phyloP scores from a whole-genome alignment of 2,329 filamentous ascomycete species.

The Beauveria pseudobassiana region DNA sequence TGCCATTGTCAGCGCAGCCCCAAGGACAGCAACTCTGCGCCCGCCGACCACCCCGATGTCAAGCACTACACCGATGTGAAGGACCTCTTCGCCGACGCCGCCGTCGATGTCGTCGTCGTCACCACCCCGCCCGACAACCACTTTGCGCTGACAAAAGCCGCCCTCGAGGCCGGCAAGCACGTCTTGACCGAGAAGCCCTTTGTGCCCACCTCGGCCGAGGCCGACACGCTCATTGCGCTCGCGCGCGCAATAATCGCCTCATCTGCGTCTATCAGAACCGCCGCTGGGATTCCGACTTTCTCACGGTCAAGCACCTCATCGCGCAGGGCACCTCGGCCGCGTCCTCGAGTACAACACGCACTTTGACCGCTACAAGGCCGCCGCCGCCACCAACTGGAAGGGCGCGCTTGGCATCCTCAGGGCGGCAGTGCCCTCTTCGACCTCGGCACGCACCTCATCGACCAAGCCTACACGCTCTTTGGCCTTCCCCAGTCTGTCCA shows the following conservation, averaged over 20 bases:
- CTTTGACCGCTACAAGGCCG: slow-evolving; percentile 66
- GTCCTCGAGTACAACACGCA: slow-evolving; percentile 72
- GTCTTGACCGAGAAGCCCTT: slow-evolving; percentile 81
- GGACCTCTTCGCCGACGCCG: slow-evolving; percentile 56
- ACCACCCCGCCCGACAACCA: slow-evolving; percentile 67
- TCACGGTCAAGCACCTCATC: slow-evolving; percentile 59
- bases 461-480: slow-evolving; percentile 65
- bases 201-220: slow-evolving; percentile 62
- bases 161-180: slow-evolving; percentile 65
- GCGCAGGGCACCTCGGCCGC: slow-evolving; percentile 56
- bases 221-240: slow-evolving; percentile 51
- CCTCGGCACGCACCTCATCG: slow-evolving; percentile 67
- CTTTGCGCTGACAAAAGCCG: slow-evolving; percentile 55
- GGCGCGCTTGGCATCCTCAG: slow-evolving; percentile 46
- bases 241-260: slow-evolving; percentile 43
- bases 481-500: slow-evolving; percentile 61
- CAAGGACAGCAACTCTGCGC: slow-evolving; percentile 55
- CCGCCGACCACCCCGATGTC: slow-evolving; percentile 56
- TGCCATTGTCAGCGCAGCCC: slow-evolving; percentile 71
- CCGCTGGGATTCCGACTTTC: slow-evolving; percentile 70
- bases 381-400: slow-evolving; percentile 60
- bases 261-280: slow-evolving; percentile 71
- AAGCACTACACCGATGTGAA: slow-evolving; percentile 58
- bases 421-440: slow-evolving; percentile 67
- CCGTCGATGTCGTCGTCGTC: slow-evolving; percentile 62